Evolutionary conservation across 2,329 filamentous ascomycete species (phyloP), one percentile per base, ranked within the genome.

Genomic region (Eutypa lata): DNA sequence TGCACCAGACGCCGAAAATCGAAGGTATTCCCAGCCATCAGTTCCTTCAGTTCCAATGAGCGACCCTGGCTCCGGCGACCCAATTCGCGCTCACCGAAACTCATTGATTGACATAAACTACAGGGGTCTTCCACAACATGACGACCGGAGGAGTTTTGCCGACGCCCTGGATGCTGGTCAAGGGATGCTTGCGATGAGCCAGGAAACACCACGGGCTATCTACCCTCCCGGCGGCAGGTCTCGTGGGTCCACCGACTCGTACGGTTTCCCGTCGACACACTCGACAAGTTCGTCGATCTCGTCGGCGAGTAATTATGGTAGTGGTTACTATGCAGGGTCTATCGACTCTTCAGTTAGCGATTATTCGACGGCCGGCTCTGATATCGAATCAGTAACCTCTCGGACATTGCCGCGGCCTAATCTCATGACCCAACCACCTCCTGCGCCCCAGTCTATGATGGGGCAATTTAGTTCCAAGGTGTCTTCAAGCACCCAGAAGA

Each of bases 401-500:
- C 83, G 92, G 62, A 93, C 90, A n/a, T 77, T 96, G 2, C 91
- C 92, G 1, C 82, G 90, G 50, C 90, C 91, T 1, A 85, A 86
- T 37, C 64, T 81, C 50, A 78, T 81, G 74, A 84, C 80, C 53
- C 81, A 79, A 58, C 80, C 86, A 31, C 90, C 91, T 1, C 91
- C 91, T 1, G 91, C 91, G 18, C 92, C 91, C 2, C 90, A 95
- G 68, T 95, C 92, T 0, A 97, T 99, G 91, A 99, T 99, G 94
- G 86, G 91, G 49, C 92, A 96, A 65, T 97, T 97, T 76, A 97
- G 90, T 74, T 97, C 93, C 58, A 97, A 97, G 75, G 87, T 97
- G 49, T 92, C 91, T 0, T 92, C 90, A 18, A 96, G 91, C 74
- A 94, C 93, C 10, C 91, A 97, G 70, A 97, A 97, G 85, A 97